phyloP scores from a whole-genome alignment of 1,284 basidiomycete genomes.

The Caloboletus inedulis region DNA sequence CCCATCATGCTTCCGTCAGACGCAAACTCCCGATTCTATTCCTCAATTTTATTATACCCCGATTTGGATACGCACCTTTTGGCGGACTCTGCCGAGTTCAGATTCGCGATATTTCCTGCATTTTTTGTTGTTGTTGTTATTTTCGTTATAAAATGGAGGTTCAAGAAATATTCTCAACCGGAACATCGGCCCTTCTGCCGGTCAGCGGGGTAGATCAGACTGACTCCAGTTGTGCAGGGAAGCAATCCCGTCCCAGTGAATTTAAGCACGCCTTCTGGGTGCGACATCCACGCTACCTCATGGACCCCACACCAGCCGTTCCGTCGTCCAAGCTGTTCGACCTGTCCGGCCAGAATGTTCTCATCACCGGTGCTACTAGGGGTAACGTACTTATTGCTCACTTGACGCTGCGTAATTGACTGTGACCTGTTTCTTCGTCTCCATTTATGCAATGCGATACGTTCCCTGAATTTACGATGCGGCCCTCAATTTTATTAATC shows the following conservation, averaged over 20 bases:
- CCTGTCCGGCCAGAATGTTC: conserved; percentile 55
- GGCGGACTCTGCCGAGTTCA: conserved; percentile 15
- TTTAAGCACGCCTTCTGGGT: conserved; percentile 25
- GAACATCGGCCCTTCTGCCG: conserved; percentile 29
- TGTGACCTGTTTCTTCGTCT: conserved; percentile 9
- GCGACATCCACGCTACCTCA: conserved; percentile 18
- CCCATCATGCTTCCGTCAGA: conserved; percentile 19
- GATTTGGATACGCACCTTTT: conserved; percentile 21
- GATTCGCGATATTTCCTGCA: conserved; percentile 11
- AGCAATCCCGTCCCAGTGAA: conserved; percentile 8
- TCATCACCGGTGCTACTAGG: conserved; percentile 70
- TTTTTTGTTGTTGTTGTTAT: conserved; percentile 12
- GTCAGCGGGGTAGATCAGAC: conserved; percentile 30
- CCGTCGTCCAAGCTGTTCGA: conserved; percentile 57
- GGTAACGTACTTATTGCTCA: conserved; percentile 41
- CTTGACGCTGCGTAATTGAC: conserved; percentile 18
- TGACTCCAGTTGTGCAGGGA: conserved; percentile 3
- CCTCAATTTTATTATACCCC: conserved; percentile 26
- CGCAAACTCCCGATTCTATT: conserved; percentile 25
- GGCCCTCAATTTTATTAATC: conserved; percentile 19
- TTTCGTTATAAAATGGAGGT: conserved; percentile 1
- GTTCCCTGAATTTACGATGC: conserved; percentile 8
- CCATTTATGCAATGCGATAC: conserved; percentile 15
- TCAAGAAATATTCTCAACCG: conserved; percentile 16
- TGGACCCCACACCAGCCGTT: conserved; percentile 45